Evolutionary conservation across 2,329 filamentous ascomycete genomes (phyloP).

Genomic region (Nothophoma quercina): DNA sequence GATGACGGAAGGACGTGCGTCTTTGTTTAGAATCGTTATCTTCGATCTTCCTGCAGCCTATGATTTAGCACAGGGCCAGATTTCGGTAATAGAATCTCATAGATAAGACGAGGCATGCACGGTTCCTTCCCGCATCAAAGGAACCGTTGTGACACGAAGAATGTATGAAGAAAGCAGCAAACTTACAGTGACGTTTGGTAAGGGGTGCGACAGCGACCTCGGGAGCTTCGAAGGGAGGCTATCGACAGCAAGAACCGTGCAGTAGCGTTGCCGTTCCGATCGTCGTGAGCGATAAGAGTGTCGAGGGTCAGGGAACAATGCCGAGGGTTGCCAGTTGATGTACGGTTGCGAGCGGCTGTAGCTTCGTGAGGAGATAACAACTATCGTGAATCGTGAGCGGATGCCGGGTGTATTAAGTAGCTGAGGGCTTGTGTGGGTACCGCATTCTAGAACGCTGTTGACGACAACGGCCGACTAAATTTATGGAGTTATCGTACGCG

Average conservation of each 20-base stretch:
- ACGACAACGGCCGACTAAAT: conserved; percentile 32
- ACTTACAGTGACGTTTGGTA: conserved; percentile 34
- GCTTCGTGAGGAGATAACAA: conserved; percentile 24
- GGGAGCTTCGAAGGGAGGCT: conserved; percentile 23
- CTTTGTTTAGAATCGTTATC: conserved; percentile 49
- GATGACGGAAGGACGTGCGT: conserved; percentile 44
- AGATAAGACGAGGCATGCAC: conserved; percentile 20
- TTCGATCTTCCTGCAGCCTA: conserved; percentile 35
- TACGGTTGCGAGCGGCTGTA: conserved; percentile 42
- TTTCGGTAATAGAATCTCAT: conserved; percentile 24
- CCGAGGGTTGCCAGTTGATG: conserved; percentile 42
- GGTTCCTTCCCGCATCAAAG: conserved; percentile 15
- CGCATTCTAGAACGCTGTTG: conserved; percentile 39
- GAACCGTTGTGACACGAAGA: conserved; percentile 20
- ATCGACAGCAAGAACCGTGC: conserved; percentile 11
- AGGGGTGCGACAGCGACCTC: conserved; percentile 32
- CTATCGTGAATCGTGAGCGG: conserved; percentile 19
- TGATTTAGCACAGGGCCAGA: conserved; percentile 45
- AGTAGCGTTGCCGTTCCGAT: conserved; percentile 21
- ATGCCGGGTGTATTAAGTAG: conserved; percentile 35
- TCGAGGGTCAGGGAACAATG: conserved; percentile 28
- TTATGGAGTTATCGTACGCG: conserved; percentile 33
- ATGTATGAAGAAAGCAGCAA: conserved; percentile 22
- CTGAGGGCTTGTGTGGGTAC: conserved; percentile 23
- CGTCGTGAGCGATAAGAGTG: conserved; percentile 36